phyloP scores from a whole-genome alignment of 2,329 filamentous ascomycete genomes.

The Cercospora janseana region DNA sequence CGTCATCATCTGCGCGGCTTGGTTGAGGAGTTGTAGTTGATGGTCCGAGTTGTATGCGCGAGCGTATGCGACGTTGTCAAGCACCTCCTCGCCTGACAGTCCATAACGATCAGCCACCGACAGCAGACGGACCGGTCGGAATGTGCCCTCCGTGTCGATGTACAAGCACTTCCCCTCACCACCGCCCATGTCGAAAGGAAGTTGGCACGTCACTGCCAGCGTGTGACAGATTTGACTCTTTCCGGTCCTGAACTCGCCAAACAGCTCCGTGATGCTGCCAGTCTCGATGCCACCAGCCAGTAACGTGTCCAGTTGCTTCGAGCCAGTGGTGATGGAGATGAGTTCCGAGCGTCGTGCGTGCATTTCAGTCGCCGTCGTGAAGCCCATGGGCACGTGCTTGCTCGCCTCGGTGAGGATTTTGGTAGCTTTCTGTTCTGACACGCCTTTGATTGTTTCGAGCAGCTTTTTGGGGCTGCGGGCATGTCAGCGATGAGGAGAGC shows the following conservation, averaged over 20 bases:
- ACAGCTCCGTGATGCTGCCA: constrained; percentile 95
- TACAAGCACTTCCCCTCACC: constrained; percentile 98
- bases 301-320: constrained; percentile 93
- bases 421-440: constrained; percentile 92
- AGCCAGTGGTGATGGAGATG: constrained; percentile 96
- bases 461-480: constrained; percentile 62
- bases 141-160: constrained; percentile 97
- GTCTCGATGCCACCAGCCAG: constrained; percentile 94
- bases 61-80: constrained; percentile 98
- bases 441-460: constrained; percentile 94
- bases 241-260: constrained; percentile 95
- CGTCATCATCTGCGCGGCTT: constrained; percentile 98
- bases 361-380: constrained; percentile 99
- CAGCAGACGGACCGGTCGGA: constrained; percentile 82
- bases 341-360: constrained; percentile 93
- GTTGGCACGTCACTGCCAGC: constrained; percentile 93
- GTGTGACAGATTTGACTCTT: constrained; percentile 99
- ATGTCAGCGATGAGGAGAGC: constrained; percentile 28
- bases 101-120: constrained; percentile 93
- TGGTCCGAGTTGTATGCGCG: constrained; percentile 98
- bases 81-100: constrained; percentile 90
- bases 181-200: constrained; percentile 98
- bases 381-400: constrained; percentile 97
- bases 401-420: constrained; percentile 90
- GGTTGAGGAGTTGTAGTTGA: constrained; percentile 89